A percentile compares a stretch with the other conserved stretches of the same genome.
Evolutionary conservation across 495 filamentous ascomycete species (phyloP).

Genomic region (Hypoxylon fuscum): DNA sequence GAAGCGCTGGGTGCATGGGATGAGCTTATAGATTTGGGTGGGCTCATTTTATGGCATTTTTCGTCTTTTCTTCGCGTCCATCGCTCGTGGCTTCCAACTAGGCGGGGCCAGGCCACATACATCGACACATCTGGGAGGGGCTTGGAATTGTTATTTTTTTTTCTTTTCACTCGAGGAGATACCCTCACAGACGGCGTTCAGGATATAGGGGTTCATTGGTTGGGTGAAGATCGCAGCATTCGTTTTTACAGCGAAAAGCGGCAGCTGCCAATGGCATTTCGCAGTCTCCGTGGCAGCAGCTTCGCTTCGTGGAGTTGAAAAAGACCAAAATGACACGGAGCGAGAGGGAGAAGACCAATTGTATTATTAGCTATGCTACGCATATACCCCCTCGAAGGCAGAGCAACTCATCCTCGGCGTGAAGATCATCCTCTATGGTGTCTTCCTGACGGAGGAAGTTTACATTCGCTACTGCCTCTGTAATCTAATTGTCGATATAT

Average conservation of each 20-base stretch:
- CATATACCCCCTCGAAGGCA: conserved; percentile 46
- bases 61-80: conserved; percentile 41
- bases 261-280: conserved; percentile 19
- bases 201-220: conserved; percentile 35
- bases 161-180: conserved; percentile 39
- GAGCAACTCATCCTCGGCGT: conserved; percentile 24
- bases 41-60: conserved; percentile 42
- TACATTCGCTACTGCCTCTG: conserved; percentile 44
- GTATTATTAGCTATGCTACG: conserved; percentile 47
- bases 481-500: conserved; percentile 42
- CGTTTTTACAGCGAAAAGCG: conserved; percentile 34
- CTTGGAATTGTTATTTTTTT: conserved; percentile 28
- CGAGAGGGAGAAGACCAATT: conserved; percentile 37
- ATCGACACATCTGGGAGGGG: conserved; percentile 34
- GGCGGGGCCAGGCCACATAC: conserved; percentile 35
- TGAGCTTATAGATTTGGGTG: conserved; percentile 45
- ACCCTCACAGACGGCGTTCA: conserved; percentile 47
- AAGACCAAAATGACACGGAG: conserved; percentile 33
- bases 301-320: conserved; percentile 28
- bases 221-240: conserved; percentile 40
- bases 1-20: conserved; percentile 44
- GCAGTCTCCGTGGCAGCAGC: conserved; percentile 26
- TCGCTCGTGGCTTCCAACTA: conserved; percentile 42
- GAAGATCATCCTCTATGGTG: conserved; percentile 9
- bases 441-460: conserved; percentile 20